Evolutionary conservation across 2,329 filamentous ascomycete species (phyloP).

Genomic region (Cytospora schulzeri): DNA sequence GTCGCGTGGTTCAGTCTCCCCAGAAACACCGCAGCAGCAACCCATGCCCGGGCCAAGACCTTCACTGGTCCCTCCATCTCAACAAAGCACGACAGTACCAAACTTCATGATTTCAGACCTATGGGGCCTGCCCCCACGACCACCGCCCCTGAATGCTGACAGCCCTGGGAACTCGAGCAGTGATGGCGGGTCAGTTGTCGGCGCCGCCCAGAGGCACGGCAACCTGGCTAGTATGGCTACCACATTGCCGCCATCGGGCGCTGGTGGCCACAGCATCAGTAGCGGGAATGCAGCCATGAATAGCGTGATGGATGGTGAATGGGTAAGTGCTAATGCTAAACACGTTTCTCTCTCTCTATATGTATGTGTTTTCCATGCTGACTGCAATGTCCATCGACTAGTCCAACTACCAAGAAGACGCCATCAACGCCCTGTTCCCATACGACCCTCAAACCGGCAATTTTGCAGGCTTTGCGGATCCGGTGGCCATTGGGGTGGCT

Average conservation of each 20-base stretch:
- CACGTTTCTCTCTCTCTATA: background rate
- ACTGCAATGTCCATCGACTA: background rate
- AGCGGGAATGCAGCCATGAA: background rate
- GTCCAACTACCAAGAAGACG: conserved; percentile 28
- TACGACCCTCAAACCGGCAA: conserved; percentile 34
- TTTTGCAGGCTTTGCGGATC: conserved; percentile 27
- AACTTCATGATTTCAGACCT: conserved; percentile 49
- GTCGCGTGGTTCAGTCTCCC: background rate
- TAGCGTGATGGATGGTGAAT: conserved; percentile 11
- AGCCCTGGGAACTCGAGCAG: conserved; percentile 46
- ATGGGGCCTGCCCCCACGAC: conserved; percentile 45
- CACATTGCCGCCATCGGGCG: conserved; percentile 4
- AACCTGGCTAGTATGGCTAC: conserved; percentile 1
- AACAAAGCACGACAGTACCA: conserved; percentile 16
- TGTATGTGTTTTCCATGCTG: background rate
- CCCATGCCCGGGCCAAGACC: conserved; percentile 23
- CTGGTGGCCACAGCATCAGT: background rate
- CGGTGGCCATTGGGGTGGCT: conserved; percentile 1
- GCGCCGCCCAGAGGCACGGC: conserved; percentile 23
- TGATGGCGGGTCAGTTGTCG: conserved; percentile 42
- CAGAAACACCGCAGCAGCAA: conserved; percentile 23
- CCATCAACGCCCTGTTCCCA: conserved; percentile 31
- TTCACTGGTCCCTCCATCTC: conserved; percentile 2
- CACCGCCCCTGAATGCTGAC: conserved; percentile 42
- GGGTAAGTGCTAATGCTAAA: conserved; percentile 11